Evolutionary conservation across 208 protist genomes (phyloP).

Genomic region (Leishmania gerbilli): DNA sequence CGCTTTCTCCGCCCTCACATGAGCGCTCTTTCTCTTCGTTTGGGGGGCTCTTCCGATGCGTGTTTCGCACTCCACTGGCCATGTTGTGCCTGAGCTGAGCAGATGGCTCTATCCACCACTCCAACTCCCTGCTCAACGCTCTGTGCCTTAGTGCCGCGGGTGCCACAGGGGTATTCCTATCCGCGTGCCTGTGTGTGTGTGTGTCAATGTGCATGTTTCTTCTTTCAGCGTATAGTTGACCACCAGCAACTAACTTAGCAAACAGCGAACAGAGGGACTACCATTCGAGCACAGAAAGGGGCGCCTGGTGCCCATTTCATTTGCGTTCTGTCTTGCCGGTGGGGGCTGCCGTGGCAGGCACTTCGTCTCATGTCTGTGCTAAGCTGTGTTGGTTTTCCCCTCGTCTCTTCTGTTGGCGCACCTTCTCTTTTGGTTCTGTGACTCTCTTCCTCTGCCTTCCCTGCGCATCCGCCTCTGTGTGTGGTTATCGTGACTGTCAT

Average conservation of each 20-base stretch:
- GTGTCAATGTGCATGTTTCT: background rate
- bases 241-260: background rate
- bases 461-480: background rate
- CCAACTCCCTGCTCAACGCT: background rate
- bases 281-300: background rate
- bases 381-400: background rate
- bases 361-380: background rate
- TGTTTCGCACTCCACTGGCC: background rate
- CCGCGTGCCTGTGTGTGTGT: slow-evolving; percentile 11
- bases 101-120: background rate
- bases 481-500: background rate
- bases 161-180: no score
- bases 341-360: background rate
- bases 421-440: background rate
- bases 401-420: background rate
- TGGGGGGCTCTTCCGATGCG: background rate
- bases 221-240: background rate
- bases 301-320: background rate
- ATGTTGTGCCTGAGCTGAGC: background rate
- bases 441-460: background rate
- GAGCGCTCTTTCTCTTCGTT: background rate
- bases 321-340: background rate
- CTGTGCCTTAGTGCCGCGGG: background rate
- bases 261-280: background rate
- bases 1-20: background rate